Base-by-base conservation (phyloP, 768 basidiomycete species). In the Calocybe indica region DNA sequence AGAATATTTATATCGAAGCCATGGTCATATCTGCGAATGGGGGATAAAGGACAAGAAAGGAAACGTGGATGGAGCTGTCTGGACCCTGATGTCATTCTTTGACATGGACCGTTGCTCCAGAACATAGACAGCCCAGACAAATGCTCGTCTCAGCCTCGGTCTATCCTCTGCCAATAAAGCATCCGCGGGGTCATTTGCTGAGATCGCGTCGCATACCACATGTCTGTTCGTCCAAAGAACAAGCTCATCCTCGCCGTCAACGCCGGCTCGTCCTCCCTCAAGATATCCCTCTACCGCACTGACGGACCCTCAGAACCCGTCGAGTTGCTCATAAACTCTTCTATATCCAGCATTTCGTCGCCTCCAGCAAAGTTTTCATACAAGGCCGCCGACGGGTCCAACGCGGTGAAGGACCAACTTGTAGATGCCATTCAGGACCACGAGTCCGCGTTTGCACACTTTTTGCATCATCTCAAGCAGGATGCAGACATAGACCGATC, bases 251-350 rank as follows among this genome's bases (percentile, higher is more conserved):
- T 91, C 22, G 72, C 88, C 3, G 72, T 84, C 53, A 91, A 91
- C 55, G 80, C 89, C 5, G 89, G 89, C 35, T 90, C 88, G 0
- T 92, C 89, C 1, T 92, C 89, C 5, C 82, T 92, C 67, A 92
- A 92, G 68, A 78, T 87, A 39, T 82, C 85, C 9, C 75, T 92
- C 39, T 92, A 77, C 56, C 32, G 35, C 14, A 29, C 50, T 4
- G 45, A 46, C 6, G 35, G 45, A 46, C 61, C 37, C 30, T 53
- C 54, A 31, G 53, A 52, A 30, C 70, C 72, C 6, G 65, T 70
- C 7, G 50, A 66, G 4, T 72, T 82, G 33, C 47, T 80, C 28
- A 60, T 83, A 31, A 43, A 34, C 42, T 34, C 42, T 2, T 43
- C 41, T n/a, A 30, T 43, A 5, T 32, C 42, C 42, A 43, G 35